A percentile compares a stretch with the other conserved stretches of the same genome.
phyloP scores from a whole-genome alignment of 78 protist species.

The Polysphondylium violaceum region DNA sequence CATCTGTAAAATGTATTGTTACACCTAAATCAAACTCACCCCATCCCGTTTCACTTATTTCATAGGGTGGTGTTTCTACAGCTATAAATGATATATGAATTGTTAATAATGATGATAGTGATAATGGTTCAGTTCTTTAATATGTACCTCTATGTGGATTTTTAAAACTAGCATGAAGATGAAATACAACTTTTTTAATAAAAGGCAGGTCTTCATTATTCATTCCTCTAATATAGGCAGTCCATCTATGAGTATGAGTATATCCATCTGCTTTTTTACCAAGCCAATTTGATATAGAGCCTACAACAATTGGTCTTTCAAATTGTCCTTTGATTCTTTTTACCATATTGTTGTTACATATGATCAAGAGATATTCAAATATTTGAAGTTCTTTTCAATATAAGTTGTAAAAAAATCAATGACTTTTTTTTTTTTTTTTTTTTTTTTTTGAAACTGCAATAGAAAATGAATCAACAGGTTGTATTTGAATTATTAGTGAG shows the following conservation, averaged over 20 bases:
- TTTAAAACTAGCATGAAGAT: conserved; percentile 77
- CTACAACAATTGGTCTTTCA: conserved; percentile 67
- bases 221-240: conserved; percentile 77
- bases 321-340: conserved; percentile 63
- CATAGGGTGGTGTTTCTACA: conserved; percentile 76
- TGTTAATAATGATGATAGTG: no score
- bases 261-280: conserved; percentile 56
- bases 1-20: conserved; percentile 66
- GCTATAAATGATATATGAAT: no score
- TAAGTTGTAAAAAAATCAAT: no score
- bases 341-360: no score
- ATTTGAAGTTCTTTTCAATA: no score
- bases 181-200: conserved; percentile 73
- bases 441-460: no score
- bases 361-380: no score
- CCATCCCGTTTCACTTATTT: conserved; percentile 86
- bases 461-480: no score
- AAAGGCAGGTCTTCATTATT: conserved; percentile 80
- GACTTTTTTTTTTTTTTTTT: no score
- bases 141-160: conserved; percentile 74
- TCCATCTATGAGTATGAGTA: conserved; percentile 85
- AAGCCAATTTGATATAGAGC: conserved; percentile 60
- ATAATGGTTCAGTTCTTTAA: neutral
- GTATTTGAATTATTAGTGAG: no score
- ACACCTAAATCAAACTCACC: conserved; percentile 84